Conservation (phyloP, 257 asterid genomes). For the Penstemon davidsonii region DNA sequence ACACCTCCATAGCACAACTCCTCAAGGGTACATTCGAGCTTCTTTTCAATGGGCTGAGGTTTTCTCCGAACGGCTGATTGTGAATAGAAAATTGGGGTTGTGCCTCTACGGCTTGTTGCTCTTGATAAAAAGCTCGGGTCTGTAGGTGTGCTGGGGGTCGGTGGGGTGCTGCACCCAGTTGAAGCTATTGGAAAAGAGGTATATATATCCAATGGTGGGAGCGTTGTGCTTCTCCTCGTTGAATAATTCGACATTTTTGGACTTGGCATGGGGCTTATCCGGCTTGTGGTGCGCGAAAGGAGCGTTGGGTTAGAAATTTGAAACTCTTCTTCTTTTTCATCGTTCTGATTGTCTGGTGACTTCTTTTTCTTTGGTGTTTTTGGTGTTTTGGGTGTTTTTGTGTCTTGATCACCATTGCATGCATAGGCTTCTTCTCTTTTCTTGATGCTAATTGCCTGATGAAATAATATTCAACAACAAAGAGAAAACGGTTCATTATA, state of each 20-base stretch:
- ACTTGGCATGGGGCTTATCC: conserved; percentile 36
- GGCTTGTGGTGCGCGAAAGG: conserved; percentile 66
- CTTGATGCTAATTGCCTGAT: conserved; percentile 52
- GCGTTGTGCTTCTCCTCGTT: conserved; percentile 36
- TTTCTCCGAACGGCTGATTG: conserved; percentile 65
- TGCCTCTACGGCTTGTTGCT: conserved; percentile 46
- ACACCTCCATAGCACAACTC: conserved; percentile 73
- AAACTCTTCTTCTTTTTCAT: conserved; percentile 34
- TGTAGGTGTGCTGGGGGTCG: conserved; percentile 45
- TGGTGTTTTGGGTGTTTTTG: conserved; percentile 43
- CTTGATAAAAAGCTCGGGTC: conserved; percentile 37
- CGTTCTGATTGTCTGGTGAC: conserved; percentile 20
- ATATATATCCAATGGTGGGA: conserved; percentile 35
- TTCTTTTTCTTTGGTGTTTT: conserved; percentile 45
- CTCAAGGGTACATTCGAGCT: conserved; percentile 83
- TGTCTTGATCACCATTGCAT: conserved; percentile 26
- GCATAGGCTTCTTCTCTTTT: conserved; percentile 54
- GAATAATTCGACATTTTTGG: conserved; percentile 38
- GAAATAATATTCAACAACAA: background rate
- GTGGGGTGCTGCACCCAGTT: conserved; percentile 40
- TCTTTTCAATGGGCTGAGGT: conserved; percentile 61
- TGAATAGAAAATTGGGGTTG: conserved; percentile 72
- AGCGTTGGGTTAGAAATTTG: conserved; percentile 66
- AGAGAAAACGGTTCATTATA: background rate
- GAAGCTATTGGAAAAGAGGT: conserved; percentile 32